Evolutionary conservation across 352 stramenopile species (phyloP).

Genomic region (Pythium coloratum): DNA sequence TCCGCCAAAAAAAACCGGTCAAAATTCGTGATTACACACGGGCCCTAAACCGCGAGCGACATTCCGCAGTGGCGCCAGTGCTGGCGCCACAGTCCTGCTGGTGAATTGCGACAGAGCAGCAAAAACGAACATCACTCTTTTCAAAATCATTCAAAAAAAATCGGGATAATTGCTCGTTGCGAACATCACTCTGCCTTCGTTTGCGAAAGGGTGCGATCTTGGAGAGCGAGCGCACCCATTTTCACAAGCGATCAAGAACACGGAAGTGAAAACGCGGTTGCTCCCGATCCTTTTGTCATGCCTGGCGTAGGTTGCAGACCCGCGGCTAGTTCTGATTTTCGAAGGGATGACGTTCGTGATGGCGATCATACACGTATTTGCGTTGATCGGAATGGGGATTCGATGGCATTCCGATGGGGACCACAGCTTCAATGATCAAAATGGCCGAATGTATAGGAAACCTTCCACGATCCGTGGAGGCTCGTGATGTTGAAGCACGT

Average conservation of each 20-base stretch:
- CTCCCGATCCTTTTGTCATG: not conserved
- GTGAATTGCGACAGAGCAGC: slow-evolving; percentile 10
- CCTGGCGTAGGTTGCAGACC: not conserved
- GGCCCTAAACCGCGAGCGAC: slow-evolving; percentile 25
- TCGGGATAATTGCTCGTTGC: not conserved
- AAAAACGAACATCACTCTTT: slow-evolving; percentile 16
- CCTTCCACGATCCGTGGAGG: too few species aligned
- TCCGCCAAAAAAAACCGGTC: not conserved
- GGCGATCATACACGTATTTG: not conserved
- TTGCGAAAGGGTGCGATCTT: slow-evolving; percentile 12
- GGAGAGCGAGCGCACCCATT: not conserved
- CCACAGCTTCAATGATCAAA: not conserved
- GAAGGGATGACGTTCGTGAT: slow-evolving; percentile 2
- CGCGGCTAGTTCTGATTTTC: not conserved
- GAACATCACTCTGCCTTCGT: not conserved
- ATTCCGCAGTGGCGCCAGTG: slow-evolving; percentile 24
- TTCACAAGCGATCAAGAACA: not conserved
- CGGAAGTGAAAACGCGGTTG: too few species aligned
- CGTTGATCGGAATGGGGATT: too few species aligned
- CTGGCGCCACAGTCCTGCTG: slow-evolving; percentile 24
- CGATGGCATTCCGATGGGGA: too few species aligned
- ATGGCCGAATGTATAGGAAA: not conserved
- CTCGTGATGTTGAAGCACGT: slow-evolving; percentile 19
- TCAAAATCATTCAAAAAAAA: not conserved
- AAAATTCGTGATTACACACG: slow-evolving; percentile 14